Conservation (phyloP, 2,329 filamentous ascomycete genomes). For the Cladosporium sphaerospermum region DNA sequence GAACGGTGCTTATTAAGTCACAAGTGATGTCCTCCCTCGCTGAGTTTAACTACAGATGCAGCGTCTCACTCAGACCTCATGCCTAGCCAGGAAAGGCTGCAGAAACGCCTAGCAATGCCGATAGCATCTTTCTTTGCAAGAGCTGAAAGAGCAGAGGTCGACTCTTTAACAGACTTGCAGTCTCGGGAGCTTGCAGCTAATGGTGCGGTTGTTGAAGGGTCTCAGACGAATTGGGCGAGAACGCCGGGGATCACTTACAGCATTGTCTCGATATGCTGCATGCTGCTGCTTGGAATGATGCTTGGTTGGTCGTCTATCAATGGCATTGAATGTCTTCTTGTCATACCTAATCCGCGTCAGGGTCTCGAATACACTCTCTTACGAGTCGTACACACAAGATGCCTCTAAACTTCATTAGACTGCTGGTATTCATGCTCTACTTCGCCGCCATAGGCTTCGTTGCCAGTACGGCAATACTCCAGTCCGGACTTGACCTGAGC, state of each 20-base stretch:
- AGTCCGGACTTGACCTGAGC: constrained; percentile 28
- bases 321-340: not conserved
- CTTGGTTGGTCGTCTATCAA: constrained; percentile 20
- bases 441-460: constrained; percentile 32
- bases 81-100: too few species aligned
- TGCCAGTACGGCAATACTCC: constrained; percentile 28
- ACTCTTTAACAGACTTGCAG: too few species aligned
- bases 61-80: too few species aligned
- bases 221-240: not conserved
- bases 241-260: constrained; percentile 3
- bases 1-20: too few species aligned
- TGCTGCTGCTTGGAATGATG: constrained; percentile 23
- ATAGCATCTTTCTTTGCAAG: too few species aligned
- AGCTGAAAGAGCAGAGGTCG: too few species aligned
- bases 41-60: too few species aligned
- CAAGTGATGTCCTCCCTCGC: too few species aligned
- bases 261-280: constrained; percentile 20
- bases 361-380: constrained; percentile 23
- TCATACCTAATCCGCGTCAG: constrained; percentile 14
- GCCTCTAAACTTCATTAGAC: constrained; percentile 26
- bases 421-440: constrained; percentile 32
- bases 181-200: too few species aligned
- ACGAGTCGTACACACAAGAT: constrained; percentile 15
- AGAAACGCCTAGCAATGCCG: too few species aligned
- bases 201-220: too few species aligned